Conservation (phyloP, 768 basidiomycete species). For the Tulasnella sp. region DNA sequence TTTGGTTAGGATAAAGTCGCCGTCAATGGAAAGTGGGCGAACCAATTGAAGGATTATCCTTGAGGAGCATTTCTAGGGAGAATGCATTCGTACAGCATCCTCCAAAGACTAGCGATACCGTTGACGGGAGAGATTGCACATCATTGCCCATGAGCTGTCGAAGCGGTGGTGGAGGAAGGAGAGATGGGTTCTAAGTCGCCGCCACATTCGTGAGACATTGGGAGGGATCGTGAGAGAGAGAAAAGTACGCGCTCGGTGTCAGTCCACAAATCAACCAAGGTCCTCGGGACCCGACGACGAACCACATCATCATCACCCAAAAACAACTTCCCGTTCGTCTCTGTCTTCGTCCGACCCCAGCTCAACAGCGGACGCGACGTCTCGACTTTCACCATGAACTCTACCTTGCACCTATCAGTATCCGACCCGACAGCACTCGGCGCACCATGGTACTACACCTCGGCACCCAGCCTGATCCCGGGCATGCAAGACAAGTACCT, state of each 20-base stretch:
- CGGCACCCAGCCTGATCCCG: slow-evolving; percentile 30
- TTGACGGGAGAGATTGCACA: slow-evolving; percentile 20
- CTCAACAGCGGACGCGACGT: background rate
- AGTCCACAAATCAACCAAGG: background rate
- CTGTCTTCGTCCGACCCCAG: background rate
- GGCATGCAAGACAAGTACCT: slow-evolving; percentile 58
- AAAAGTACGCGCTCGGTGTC: background rate
- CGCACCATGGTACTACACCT: slow-evolving; percentile 30
- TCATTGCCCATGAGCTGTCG: background rate
- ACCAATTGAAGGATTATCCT: slow-evolving; percentile 59
- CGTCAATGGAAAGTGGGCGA: slow-evolving; percentile 14
- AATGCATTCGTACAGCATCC: slow-evolving; percentile 84
- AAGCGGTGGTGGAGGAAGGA: background rate
- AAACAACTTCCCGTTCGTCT: background rate
- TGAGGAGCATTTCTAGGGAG: slow-evolving; percentile 63
- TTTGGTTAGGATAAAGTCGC: background rate
- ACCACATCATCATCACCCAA: background rate
- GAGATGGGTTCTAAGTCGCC: background rate
- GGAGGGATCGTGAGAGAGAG: background rate
- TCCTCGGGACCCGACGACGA: background rate
- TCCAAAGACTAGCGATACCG: slow-evolving; percentile 57
- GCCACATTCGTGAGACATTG: background rate
- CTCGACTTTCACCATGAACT: slow-evolving; percentile 1
- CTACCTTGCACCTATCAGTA: background rate
- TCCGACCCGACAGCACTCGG: background rate